phyloP scores from a whole-genome alignment of 306 rosid species.

The Casuarina equisetifolia region DNA sequence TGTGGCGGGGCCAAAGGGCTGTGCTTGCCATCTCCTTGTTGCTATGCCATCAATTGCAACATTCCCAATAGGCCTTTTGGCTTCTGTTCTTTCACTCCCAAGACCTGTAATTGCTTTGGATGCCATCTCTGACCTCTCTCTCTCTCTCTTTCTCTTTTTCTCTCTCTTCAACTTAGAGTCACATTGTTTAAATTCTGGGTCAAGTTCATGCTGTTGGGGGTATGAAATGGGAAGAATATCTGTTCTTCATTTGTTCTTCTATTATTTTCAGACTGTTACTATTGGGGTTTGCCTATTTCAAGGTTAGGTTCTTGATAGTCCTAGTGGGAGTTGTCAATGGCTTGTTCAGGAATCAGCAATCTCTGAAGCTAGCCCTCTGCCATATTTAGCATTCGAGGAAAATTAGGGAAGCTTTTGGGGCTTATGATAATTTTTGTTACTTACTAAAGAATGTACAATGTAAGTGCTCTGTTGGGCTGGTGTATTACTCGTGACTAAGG shows the following conservation, averaged over 20 bases:
- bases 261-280: slow-evolving; percentile 21
- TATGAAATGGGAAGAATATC: slow-evolving; percentile 71
- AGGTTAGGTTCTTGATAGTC: slow-evolving; percentile 27
- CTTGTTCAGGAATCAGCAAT: slow-evolving; percentile 24
- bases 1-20: slow-evolving; percentile 93
- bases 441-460: slow-evolving; percentile 50
- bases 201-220: slow-evolving; percentile 46
- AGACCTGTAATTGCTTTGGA: slow-evolving; percentile 98
- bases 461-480: slow-evolving; percentile 44
- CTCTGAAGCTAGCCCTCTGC: slow-evolving; percentile 51
- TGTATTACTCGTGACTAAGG: slow-evolving; percentile 41
- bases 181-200: slow-evolving; percentile 42
- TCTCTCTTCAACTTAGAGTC: slow-evolving; percentile 27
- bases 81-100: slow-evolving; percentile 96
- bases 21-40: slow-evolving; percentile 97
- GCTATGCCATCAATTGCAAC: slow-evolving; percentile 99
- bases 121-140: slow-evolving; percentile 62
- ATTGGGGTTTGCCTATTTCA: slow-evolving; percentile 30
- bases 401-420: slow-evolving; percentile 49
- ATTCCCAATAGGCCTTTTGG: slow-evolving; percentile 97
- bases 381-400: slow-evolving; percentile 39
- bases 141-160: not conserved
- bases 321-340: slow-evolving; percentile 43
- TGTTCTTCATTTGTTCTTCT: slow-evolving; percentile 60
- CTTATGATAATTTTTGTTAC: slow-evolving; percentile 45